phyloP scores from a whole-genome alignment of 352 stramenopile species.

The Phytophthora pini region DNA sequence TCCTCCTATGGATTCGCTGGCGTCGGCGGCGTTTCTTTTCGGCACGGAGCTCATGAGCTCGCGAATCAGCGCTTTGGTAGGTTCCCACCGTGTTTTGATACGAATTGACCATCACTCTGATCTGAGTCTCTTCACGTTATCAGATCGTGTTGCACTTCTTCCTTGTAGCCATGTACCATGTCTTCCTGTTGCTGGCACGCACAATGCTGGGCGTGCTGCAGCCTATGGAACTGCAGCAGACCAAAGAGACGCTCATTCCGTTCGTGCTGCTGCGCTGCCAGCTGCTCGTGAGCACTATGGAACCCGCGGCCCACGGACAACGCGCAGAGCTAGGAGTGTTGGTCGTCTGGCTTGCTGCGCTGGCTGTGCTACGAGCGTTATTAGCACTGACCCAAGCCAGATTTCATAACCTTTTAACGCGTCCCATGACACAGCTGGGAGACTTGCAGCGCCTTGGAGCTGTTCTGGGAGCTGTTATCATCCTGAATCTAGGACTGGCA shows the following conservation, averaged over 20 bases:
- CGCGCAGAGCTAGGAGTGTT: constrained; percentile 54
- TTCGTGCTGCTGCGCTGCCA: constrained; percentile 79
- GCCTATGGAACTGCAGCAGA: constrained; percentile 73
- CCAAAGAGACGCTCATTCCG: constrained; percentile 81
- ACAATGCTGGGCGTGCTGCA: constrained; percentile 56
- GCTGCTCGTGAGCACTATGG: constrained; percentile 75
- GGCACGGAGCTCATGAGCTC: constrained; percentile 56
- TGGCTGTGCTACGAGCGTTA: constrained; percentile 69
- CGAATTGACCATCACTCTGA: constrained; percentile 28
- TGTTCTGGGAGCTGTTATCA: constrained; percentile 47
- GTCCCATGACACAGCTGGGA: constrained; percentile 60
- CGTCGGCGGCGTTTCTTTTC: constrained; percentile 33
- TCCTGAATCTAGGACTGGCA: constrained; percentile 53
- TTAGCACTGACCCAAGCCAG: constrained; percentile 64
- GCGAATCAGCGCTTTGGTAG: constrained; percentile 62
- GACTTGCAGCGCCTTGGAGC: constrained; percentile 66
- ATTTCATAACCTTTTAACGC: constrained; percentile 74
- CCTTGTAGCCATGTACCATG: constrained; percentile 70
- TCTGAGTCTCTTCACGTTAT: constrained; percentile 6
- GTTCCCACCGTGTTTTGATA: constrained; percentile 20
- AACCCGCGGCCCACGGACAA: constrained; percentile 30
- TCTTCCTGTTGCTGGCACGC: constrained; percentile 59
- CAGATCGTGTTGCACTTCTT: constrained; percentile 80
- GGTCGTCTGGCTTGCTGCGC: constrained; percentile 68
- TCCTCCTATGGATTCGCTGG: constrained; percentile 14